Evolutionary conservation across 108 stramenopile genomes (phyloP), one percentile per base, ranked within the genome.

Genomic region (Cyclostephanos tholiformis): DNA sequence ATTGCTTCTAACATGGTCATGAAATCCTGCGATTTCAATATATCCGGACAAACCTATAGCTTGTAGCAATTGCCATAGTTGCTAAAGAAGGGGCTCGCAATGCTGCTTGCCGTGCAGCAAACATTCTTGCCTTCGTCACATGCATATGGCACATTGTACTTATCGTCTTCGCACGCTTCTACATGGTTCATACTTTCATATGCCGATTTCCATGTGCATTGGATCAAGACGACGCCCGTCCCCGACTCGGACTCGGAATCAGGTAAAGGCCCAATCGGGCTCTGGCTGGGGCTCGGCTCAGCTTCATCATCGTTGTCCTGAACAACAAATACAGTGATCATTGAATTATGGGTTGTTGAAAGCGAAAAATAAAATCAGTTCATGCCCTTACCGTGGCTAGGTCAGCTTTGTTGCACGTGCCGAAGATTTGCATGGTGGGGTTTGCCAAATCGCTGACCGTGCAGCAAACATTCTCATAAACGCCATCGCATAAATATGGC

Each of bases 81-180:
- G 52, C 52, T 25, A 7, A 20, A 3, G n/a, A 25, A 25, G 1
- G 52, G 52, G n/a, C 25, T 53, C 23, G 25, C 1, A 10, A 22
- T 25, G 11, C 25, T 25, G 52, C 52, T 53, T 17, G 20, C 52
- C 52, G 52, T 53, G 52, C 52, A 53, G 52, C 52, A 53, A 53
- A 53, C 8, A 6, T 53, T 25, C 52, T 25, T 53, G 25, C 52
- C 52, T 22, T 53, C 52, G 1, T 53, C 52, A 19, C 52, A 53
- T 7, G 52, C 25, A 8, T 53, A 53, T 25, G 52, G 52, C 20
- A 20, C 52, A 25, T 7, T 53, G 25, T 20, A 25, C 52, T 20
- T 25, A 20, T 53, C 52, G 11, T 25, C 52, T 25, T 2, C 3
- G 52, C 52, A 53, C 52, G 14, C n/a, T 25, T 22, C 20, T 1